Percentiles rank a stretch among this genome's conserved stretches.
Evolutionary conservation across 352 stramenopile species (phyloP).

Genomic region (Globisporangium canariense): DNA sequence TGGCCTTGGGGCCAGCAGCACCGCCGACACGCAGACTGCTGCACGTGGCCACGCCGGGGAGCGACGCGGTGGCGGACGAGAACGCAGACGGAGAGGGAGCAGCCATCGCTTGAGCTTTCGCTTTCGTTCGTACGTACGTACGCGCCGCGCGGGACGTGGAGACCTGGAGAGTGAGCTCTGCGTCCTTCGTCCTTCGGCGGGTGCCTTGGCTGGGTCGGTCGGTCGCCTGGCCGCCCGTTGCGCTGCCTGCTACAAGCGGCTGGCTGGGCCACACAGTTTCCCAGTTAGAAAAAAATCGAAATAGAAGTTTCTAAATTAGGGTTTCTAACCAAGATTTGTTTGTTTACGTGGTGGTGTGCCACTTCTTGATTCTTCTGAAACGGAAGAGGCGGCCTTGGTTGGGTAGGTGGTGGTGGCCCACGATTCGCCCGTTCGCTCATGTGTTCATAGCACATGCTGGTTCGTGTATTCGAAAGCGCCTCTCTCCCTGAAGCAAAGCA

Average conservation of each 20-base stretch:
- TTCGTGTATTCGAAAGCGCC: no score
- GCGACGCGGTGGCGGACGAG: background rate
- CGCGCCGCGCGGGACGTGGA: constrained; percentile 6
- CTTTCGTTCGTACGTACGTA: background rate
- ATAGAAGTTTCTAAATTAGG: background rate
- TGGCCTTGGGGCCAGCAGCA: constrained; percentile 23
- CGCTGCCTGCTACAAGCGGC: background rate
- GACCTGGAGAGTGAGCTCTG: constrained; percentile 2
- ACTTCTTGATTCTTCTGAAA: background rate
- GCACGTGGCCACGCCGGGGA: constrained; percentile 25
- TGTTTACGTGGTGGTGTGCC: background rate
- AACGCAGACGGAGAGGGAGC: constrained; percentile 1
- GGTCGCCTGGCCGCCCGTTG: background rate
- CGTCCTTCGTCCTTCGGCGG: background rate
- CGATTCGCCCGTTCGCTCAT: no score
- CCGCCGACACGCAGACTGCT: constrained; percentile 21
- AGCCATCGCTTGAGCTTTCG: background rate
- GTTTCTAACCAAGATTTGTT: constrained; percentile 6
- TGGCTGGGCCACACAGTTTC: constrained; percentile 6
- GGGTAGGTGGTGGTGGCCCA: background rate
- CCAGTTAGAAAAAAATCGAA: background rate
- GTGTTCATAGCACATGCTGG: no score
- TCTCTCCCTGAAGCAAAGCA: no score
- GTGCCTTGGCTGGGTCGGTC: background rate
- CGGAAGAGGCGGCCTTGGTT: background rate